A percentile compares a stretch with the other conserved stretches of the same genome.
These are phyloP conservation scores for Wickerhamomyces xylosicus DNA, from an alignment of 805 yeast species.

Conservation along the genomic window DNA sequence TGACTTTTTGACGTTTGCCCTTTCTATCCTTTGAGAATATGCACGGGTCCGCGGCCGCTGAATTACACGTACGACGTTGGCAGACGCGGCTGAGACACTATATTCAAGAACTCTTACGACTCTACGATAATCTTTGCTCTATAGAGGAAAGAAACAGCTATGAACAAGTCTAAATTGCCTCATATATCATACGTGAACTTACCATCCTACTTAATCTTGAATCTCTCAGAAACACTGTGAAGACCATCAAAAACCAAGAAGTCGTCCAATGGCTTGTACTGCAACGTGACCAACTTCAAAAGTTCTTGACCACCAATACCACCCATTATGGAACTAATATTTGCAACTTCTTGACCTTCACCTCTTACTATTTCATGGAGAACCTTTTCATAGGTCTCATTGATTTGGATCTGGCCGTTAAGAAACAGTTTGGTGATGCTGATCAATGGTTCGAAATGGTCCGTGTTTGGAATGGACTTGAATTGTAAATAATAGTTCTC, in stretches of 20 bases:
- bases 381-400: slow-evolving; percentile 27
- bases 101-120: too few relatives aligned
- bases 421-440: slow-evolving; percentile 2
- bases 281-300: slow-evolving; percentile 64
- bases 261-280: slow-evolving; percentile 72
- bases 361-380: slow-evolving; percentile 31
- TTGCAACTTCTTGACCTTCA: slow-evolving; percentile 38
- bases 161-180: too few relatives aligned
- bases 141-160: too few relatives aligned
- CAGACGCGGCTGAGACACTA: too few relatives aligned
- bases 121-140: too few relatives aligned
- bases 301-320: slow-evolving; percentile 84
- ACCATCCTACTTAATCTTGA: not conserved
- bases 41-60: too few relatives aligned
- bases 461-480: slow-evolving; percentile 5
- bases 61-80: too few relatives aligned
- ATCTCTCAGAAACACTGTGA: slow-evolving; percentile 31
- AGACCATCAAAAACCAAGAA: slow-evolving; percentile 67
- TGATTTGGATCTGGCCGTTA: not conserved
- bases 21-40: too few relatives aligned
- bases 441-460: not conserved
- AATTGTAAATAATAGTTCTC: slow-evolving; percentile 4
- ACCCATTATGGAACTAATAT: slow-evolving; percentile 62
- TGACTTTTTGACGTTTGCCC: too few relatives aligned
- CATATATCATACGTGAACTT: too few relatives aligned